Conservation (phyloP, 768 basidiomycete species). For the Tricholoma terreum region DNA sequence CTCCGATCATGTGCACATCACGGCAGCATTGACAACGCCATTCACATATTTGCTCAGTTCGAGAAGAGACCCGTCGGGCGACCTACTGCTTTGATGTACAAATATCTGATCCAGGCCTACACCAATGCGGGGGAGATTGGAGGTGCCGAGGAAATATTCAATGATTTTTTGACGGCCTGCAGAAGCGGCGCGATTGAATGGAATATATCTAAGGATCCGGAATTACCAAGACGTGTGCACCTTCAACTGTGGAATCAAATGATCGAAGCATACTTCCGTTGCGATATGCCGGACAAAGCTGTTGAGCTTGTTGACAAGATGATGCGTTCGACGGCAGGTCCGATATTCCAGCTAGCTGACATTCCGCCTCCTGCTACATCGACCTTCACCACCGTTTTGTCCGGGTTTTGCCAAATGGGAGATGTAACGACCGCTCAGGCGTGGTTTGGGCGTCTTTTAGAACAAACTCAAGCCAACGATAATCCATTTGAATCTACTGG, state of each 20-base stretch:
- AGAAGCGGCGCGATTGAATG: constrained; percentile 35
- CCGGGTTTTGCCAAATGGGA: constrained; percentile 58
- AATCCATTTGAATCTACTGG: constrained; percentile 42
- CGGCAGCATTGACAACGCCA: constrained; percentile 54
- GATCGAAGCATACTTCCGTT: constrained; percentile 71
- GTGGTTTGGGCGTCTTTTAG: constrained; percentile 71
- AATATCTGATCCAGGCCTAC: constrained; percentile 58
- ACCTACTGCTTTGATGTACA: constrained; percentile 41
- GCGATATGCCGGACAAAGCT: constrained; percentile 59
- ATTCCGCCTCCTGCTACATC: constrained; percentile 56
- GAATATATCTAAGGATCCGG: constrained; percentile 11
- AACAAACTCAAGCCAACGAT: constrained; percentile 26
- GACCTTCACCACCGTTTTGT: constrained; percentile 63
- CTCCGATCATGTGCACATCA: constrained; percentile 61
- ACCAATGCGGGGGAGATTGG: constrained; percentile 46
- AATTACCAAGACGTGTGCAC: constrained; percentile 25
- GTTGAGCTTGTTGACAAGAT: constrained; percentile 67
- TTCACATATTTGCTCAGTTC: constrained; percentile 62
- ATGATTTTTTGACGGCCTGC: constrained; percentile 49
- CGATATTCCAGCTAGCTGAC: constrained; percentile 34
- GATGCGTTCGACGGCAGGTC: constrained; percentile 47
- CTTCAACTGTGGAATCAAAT: constrained; percentile 69
- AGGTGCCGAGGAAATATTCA: constrained; percentile 56
- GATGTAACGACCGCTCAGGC: constrained; percentile 61
- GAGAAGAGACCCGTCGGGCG: constrained; percentile 38